Conservation (phyloP, 139 green algal genomes). For the Dunaliella sp. region DNA sequence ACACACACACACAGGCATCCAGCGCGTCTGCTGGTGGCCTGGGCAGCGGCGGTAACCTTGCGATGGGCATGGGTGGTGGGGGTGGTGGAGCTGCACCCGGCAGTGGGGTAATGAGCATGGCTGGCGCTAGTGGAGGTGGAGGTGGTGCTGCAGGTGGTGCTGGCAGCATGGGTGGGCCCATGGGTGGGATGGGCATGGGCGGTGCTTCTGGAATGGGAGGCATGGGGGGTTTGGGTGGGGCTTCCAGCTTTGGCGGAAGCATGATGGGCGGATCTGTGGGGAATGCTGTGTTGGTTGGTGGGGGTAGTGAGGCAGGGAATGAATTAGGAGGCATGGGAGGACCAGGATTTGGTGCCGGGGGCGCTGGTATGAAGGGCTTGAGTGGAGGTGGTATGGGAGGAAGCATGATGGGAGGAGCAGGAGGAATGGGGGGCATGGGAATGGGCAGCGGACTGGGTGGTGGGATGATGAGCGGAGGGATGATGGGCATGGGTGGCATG, state of each 20-base stretch:
- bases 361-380: neutral
- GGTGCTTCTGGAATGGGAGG: neutral
- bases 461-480: neutral
- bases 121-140: neutral
- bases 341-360: no score
- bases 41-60: neutral
- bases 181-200: neutral
- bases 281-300: no score
- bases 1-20: neutral
- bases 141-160: neutral
- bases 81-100: no score
- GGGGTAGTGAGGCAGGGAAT: no score
- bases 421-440: neutral
- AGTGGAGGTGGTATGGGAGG: neutral
- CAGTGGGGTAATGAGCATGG: neutral
- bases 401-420: neutral
- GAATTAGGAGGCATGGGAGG: neutral
- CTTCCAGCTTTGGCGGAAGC: no score
- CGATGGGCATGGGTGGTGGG: neutral
- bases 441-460: neutral
- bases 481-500: neutral
- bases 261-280: no score
- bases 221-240: neutral
- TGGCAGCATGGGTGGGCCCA: no score
- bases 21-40: neutral